phyloP scores from a whole-genome alignment of 768 basidiomycete genomes.

The Phylloporus sp. region DNA sequence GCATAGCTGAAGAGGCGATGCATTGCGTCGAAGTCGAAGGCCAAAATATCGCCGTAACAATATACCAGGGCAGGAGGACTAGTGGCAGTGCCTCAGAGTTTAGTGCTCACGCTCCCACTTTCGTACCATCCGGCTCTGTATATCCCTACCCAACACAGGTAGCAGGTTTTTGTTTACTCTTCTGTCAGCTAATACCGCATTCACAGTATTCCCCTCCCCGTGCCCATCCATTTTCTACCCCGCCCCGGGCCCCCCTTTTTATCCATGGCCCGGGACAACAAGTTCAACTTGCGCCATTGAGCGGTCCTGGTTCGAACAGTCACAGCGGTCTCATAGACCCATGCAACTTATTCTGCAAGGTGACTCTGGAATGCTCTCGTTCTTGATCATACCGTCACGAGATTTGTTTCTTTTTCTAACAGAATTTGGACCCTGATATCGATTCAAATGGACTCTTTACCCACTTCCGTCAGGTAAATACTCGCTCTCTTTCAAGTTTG shows the following conservation, averaged over 20 bases:
- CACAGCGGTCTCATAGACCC: conserved; percentile 88
- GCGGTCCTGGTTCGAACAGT: conserved; percentile 73
- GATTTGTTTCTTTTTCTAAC: conserved; percentile 5
- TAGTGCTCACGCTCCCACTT: conserved; percentile 67
- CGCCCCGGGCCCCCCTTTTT: conserved; percentile 44
- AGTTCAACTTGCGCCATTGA: conserved; percentile 72
- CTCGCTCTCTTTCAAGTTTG: neutral
- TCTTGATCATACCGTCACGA: conserved; percentile 1
- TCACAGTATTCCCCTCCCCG: conserved; percentile 67
- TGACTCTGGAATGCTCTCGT: conserved; percentile 25
- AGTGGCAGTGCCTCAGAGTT: conserved; percentile 58
- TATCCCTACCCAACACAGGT: conserved; percentile 64
- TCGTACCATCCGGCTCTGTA: conserved; percentile 66
- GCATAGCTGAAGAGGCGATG: conserved; percentile 71
- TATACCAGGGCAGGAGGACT: conserved; percentile 64
- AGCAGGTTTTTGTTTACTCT: conserved; percentile 12
- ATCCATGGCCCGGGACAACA: conserved; percentile 88
- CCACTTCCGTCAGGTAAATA: conserved; percentile 68
- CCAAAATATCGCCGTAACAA: conserved; percentile 77
- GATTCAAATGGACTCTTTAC: conserved; percentile 81
- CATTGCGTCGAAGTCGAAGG: conserved; percentile 82
- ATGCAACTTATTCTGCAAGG: conserved; percentile 88
- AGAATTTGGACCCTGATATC: conserved; percentile 84
- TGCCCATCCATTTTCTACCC: conserved; percentile 42
- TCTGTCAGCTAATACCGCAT: conserved; percentile 1